Percentiles rank a stretch among this genome's conserved stretches.
phyloP scores from a whole-genome alignment of 495 filamentous ascomycete species.

The Xylaria flabelliformis region DNA sequence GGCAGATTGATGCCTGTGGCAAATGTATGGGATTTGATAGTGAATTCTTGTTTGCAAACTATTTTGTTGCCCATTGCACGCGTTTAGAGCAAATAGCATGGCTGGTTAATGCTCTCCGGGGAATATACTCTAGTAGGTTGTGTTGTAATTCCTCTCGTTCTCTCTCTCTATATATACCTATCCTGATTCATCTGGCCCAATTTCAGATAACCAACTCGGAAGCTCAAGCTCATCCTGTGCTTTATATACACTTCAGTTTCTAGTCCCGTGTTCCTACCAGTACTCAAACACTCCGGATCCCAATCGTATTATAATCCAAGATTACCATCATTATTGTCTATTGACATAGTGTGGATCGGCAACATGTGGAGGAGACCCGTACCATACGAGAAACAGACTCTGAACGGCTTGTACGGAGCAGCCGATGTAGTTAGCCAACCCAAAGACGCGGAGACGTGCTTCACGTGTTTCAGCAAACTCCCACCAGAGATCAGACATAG shows the following conservation, averaged over 20 bases:
- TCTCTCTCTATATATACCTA: not conserved
- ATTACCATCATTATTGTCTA: not conserved
- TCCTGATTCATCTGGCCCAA: not conserved
- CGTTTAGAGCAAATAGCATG: not conserved
- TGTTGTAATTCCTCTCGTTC: not conserved
- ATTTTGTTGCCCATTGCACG: not conserved
- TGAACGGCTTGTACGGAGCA: not conserved
- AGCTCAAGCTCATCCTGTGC: not conserved
- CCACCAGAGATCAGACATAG: not conserved
- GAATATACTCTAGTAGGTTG: not conserved
- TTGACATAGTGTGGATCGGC: not conserved
- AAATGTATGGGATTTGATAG: not conserved
- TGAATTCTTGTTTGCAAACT: not conserved
- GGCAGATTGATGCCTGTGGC: too few species aligned
- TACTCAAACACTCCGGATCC: not conserved
- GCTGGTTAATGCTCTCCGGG: not conserved
- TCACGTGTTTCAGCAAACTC: not conserved
- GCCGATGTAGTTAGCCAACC: not conserved
- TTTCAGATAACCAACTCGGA: not conserved
- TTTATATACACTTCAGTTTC: not conserved
- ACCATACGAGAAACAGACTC: not conserved
- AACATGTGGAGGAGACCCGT: too few species aligned
- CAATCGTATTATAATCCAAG: not conserved
- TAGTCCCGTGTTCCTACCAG: not conserved
- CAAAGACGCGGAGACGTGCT: not conserved